Conservation (phyloP, 140 eudicot species). For the Oenanthe javanica region DNA sequence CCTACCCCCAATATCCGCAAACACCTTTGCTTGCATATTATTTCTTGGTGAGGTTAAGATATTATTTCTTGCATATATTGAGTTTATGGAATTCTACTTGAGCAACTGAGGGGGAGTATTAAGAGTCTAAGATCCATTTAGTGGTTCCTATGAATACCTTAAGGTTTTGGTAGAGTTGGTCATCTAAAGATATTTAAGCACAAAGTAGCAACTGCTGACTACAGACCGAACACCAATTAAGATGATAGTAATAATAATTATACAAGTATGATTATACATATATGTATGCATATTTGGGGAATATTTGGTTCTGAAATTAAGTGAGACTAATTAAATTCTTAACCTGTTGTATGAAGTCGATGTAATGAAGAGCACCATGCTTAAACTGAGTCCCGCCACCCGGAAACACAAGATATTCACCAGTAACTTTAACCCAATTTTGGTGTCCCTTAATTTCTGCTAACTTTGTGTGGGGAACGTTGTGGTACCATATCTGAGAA, state of each 20-base stretch:
- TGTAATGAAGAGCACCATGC: conserved; percentile 97
- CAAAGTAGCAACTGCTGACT: neutral
- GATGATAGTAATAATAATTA: too few relatives aligned
- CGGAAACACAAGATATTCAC: conserved; percentile 92
- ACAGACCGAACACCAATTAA: neutral
- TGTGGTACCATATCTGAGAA: conserved; percentile 92
- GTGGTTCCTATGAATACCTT: neutral
- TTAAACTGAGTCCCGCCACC: conserved; percentile 99
- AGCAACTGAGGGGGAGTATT: neutral
- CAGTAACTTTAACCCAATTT: conserved; percentile 94
- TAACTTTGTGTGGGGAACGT: conserved; percentile 91
- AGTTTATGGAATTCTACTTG: too few relatives aligned
- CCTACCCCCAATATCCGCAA: too few relatives aligned
- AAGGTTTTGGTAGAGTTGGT: neutral
- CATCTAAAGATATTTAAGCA: neutral
- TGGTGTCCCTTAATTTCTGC: conserved; percentile 90
- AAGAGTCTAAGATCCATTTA: neutral
- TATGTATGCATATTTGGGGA: neutral
- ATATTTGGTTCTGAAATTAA: conserved; percentile 1
- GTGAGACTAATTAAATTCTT: conserved; percentile 13
- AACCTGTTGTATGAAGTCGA: conserved; percentile 86
- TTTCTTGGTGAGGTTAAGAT: too few relatives aligned
- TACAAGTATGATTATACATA: neutral
- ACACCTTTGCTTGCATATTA: neutral
- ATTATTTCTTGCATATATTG: too few relatives aligned